phyloP scores from a whole-genome alignment of 345 rosid genomes.

The rapeseed (Brassica napus) region Da-Ae NC_063438.1:21817001-21817500 shows the following conservation, averaged over 20 bases:
- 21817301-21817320: neutral
- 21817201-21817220: neutral
- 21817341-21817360: neutral
- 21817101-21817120: neutral
- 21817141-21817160: neutral
- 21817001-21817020: too few relatives aligned
- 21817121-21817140: neutral
- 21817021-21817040: too few relatives aligned
- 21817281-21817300: neutral
- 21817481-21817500: neutral
- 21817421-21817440: neutral
- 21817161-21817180: neutral
- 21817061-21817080: neutral
- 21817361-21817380: slow-evolving; percentile 5
- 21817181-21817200: neutral
- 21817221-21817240: neutral
- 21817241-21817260: neutral
- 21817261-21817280: neutral
- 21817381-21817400: neutral
- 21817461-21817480: slow-evolving; percentile 7
- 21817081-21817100: neutral
- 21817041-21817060: neutral
- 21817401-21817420: neutral
- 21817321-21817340: slow-evolving; percentile 21
- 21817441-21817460: neutral